Conservation (phyloP, 345 rosid species). For the Citrus glauca region DNA sequence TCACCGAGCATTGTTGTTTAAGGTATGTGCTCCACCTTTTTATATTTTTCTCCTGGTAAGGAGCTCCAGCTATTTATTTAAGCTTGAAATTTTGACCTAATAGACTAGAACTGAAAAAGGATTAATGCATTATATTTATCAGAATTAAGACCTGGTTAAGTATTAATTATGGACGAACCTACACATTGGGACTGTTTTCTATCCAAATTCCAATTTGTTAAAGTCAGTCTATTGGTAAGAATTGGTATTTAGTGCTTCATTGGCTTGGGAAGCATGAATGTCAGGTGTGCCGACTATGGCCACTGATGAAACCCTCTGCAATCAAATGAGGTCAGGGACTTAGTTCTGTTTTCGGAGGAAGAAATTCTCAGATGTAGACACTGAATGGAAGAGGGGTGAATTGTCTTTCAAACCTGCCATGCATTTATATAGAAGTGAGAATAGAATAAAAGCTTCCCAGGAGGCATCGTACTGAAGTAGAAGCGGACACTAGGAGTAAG, state of each 20-base stretch:
- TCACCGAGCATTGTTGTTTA: conserved; percentile 92
- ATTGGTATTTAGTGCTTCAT: background rate
- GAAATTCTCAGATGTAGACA: background rate
- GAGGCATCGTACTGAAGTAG: background rate
- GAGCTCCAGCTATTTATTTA: background rate
- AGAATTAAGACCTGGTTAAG: background rate
- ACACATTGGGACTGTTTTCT: background rate
- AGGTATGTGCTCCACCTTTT: conserved; percentile 42
- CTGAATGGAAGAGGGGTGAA: background rate
- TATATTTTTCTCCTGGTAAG: background rate
- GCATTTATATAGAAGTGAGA: background rate
- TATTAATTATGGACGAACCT: background rate
- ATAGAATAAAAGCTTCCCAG: background rate
- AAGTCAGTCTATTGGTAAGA: background rate
- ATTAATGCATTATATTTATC: background rate
- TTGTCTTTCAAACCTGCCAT: background rate
- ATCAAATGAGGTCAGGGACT: background rate
- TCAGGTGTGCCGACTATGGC: background rate
- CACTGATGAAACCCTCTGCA: background rate
- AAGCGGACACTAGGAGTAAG: background rate
- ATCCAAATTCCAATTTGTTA: background rate
- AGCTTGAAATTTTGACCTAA: background rate
- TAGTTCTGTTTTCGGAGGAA: background rate
- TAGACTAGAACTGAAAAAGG: background rate
- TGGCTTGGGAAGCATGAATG: background rate